Percentiles rank a stretch among this genome's conserved stretches.
phyloP scores from a whole-genome alignment of 2,329 filamentous ascomycete genomes.

The Trichoderma afroharzianum region DNA sequence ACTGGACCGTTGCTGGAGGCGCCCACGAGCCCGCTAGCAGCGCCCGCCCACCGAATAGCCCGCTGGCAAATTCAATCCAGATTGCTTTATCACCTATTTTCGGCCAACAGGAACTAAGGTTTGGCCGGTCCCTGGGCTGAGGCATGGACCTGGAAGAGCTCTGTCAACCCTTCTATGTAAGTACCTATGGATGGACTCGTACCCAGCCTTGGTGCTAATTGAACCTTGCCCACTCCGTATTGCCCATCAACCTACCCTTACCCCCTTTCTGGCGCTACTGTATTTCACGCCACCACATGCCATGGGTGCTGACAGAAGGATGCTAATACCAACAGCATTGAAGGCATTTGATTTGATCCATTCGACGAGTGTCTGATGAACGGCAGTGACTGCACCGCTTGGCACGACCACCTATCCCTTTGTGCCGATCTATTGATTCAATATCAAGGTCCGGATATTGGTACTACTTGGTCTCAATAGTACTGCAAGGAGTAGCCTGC shows the following conservation, averaged over 20 bases:
- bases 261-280: not conserved
- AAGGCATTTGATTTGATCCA: not conserved
- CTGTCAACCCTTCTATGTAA: not conserved
- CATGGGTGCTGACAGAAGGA: not conserved
- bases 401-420: not conserved
- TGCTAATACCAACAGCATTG: not conserved
- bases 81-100: not conserved
- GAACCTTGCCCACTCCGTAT: not conserved
- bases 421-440: not conserved
- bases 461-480: not conserved
- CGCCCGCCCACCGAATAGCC: not conserved
- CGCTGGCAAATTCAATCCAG: conserved; percentile 1
- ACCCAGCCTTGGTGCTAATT: not conserved
- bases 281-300: not conserved
- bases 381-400: not conserved
- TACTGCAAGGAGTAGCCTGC: not conserved
- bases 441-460: not conserved
- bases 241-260: not conserved
- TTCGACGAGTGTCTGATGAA: not conserved
- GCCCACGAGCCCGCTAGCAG: not conserved
- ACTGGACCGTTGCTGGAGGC: not conserved
- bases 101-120: not conserved
- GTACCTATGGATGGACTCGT: not conserved
- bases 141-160: not conserved
- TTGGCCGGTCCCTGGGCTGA: not conserved